Conservation (phyloP, 345 rosid genomes). For the Turritis glabra region DNA sequence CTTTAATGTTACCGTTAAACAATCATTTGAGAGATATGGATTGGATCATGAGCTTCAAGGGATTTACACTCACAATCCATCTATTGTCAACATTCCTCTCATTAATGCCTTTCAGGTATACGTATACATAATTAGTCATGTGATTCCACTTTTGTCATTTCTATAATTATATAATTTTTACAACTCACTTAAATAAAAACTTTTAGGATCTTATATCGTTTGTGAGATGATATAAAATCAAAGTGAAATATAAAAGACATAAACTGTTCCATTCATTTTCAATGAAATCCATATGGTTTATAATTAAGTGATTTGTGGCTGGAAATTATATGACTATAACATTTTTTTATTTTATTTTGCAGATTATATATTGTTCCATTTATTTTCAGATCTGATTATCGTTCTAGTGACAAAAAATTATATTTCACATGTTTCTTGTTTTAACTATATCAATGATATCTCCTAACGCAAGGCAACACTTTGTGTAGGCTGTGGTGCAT, state of each 20-base stretch:
- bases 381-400: background rate
- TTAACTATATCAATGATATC: background rate
- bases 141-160: background rate
- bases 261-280: background rate
- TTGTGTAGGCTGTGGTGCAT: constrained; percentile 62
- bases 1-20: constrained; percentile 49
- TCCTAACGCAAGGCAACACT: constrained; percentile 14
- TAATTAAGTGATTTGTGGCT: background rate
- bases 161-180: background rate
- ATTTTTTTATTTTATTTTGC: background rate
- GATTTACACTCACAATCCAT: constrained; percentile 70
- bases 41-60: constrained; percentile 62
- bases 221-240: background rate
- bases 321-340: background rate
- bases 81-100: constrained; percentile 66
- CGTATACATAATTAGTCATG: background rate
- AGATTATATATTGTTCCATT: no score
- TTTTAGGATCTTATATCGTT: background rate
- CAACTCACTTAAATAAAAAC: background rate
- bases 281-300: background rate
- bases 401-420: background rate
- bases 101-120: constrained; percentile 67
- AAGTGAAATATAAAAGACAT: background rate
- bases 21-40: constrained; percentile 64
- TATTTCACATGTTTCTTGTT: background rate